Evolutionary conservation across 2,329 filamentous ascomycete genomes (phyloP).

Genomic region (Ophiostoma ips): DNA sequence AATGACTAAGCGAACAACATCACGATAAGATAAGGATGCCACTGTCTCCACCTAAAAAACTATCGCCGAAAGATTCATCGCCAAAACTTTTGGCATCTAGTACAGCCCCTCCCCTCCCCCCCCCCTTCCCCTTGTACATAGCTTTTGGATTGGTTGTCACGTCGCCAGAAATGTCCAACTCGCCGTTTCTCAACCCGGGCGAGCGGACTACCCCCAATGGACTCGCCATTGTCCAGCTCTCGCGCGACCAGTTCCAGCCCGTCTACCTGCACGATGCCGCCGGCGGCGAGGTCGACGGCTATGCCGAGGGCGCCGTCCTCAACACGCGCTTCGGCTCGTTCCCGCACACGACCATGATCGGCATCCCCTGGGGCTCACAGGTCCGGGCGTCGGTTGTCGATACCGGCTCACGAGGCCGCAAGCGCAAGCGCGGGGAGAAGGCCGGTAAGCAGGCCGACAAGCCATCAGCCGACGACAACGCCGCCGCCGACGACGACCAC

Average conservation of each 20-base stretch:
- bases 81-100: neutral
- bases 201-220: slow-evolving; percentile 45
- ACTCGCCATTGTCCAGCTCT: slow-evolving; percentile 76
- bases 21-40: neutral
- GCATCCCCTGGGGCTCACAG: slow-evolving; percentile 81
- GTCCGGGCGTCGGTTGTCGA: slow-evolving; percentile 81
- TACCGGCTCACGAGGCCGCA: slow-evolving; percentile 74
- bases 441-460: neutral
- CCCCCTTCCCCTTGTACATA: neutral
- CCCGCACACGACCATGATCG: slow-evolving; percentile 63
- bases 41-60: neutral
- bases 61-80: neutral
- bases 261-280: slow-evolving; percentile 51
- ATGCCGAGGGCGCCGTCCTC: slow-evolving; percentile 62
- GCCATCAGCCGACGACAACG: too few relatives aligned
- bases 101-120: too few relatives aligned
- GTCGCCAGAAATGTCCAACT: slow-evolving; percentile 23
- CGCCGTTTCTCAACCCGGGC: slow-evolving; percentile 68
- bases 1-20: slow-evolving; percentile 3
- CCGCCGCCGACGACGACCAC: too few relatives aligned
- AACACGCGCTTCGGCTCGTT: slow-evolving; percentile 94
- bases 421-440: slow-evolving; percentile 31
- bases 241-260: slow-evolving; percentile 71
- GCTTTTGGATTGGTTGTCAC: too few relatives aligned
- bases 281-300: slow-evolving; percentile 49